Percentiles rank a stretch among this genome's conserved stretches.
Evolutionary conservation across 306 rosid species (phyloP).

Genomic region (Medicago ruthenica): DNA sequence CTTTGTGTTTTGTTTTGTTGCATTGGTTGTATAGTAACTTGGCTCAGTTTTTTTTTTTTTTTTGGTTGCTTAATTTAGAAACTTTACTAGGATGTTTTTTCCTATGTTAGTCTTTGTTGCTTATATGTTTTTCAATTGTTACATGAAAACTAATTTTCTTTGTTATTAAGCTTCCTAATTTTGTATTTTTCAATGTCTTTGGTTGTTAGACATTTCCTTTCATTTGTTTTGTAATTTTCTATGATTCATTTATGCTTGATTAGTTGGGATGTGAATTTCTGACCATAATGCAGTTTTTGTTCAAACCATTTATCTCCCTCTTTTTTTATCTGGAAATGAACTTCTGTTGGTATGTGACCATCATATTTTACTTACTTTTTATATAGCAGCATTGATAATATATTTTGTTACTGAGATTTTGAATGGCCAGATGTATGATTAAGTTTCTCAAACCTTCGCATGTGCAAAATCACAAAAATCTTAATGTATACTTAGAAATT

Average conservation of each 20-base stretch:
- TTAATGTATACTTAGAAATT: background rate
- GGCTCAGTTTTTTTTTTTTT: constrained; percentile 17
- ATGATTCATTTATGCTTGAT: constrained; percentile 24
- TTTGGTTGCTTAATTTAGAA: constrained; percentile 39
- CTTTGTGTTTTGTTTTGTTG: background rate
- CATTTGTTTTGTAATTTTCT: background rate
- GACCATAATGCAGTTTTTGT: constrained; percentile 44
- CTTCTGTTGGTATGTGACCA: too few relatives aligned
- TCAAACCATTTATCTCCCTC: background rate
- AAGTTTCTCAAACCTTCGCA: constrained; percentile 20
- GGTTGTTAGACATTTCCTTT: constrained; percentile 21
- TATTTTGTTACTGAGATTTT: constrained; percentile 27
- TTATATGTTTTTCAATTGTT: constrained; percentile 32
- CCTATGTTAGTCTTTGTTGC: constrained; percentile 4
- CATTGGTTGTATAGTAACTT: constrained; percentile 27
- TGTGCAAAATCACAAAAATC: background rate
- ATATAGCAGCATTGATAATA: background rate
- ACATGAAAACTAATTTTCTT: constrained; percentile 9
- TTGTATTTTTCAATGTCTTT: constrained; percentile 24
- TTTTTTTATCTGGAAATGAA: background rate
- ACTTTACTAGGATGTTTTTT: constrained; percentile 15
- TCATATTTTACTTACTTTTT: too few relatives aligned
- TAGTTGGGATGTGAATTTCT: constrained; percentile 33
- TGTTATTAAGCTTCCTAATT: constrained; percentile 31
- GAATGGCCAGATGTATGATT: constrained; percentile 1